These are phyloP conservation scores for Pseudoperonospora humuli DNA, from an alignment of 352 stramenopile species.

Conservation along the genomic window DNA sequence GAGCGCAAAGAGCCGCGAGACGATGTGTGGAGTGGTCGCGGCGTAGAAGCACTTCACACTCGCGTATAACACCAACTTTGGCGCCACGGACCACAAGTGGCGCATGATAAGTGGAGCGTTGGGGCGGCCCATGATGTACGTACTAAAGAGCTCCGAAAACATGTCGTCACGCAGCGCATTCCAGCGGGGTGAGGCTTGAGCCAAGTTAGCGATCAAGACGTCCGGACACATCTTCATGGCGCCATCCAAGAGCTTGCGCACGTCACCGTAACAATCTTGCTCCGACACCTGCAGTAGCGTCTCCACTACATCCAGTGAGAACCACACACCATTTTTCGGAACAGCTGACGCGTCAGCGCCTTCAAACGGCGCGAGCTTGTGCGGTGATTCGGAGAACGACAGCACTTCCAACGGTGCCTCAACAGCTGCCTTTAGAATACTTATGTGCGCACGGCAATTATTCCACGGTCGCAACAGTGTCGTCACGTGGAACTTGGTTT, in stretches of 20 bases:
- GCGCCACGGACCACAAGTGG: conserved; percentile 76
- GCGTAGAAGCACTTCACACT: conserved; percentile 86
- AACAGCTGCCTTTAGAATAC: conserved; percentile 68
- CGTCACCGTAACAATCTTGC: conserved; percentile 77
- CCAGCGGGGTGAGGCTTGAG: conserved; percentile 65
- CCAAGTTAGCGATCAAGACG: conserved; percentile 81
- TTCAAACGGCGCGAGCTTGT: conserved; percentile 80
- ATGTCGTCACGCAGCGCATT: conserved; percentile 79
- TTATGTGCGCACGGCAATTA: conserved; percentile 68
- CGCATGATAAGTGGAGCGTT: conserved; percentile 86
- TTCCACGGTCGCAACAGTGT: conserved; percentile 75
- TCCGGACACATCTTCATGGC: conserved; percentile 82
- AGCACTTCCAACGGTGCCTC: conserved; percentile 74
- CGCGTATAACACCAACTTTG: conserved; percentile 82
- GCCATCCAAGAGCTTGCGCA: conserved; percentile 67
- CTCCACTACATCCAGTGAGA: conserved; percentile 78
- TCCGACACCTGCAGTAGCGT: conserved; percentile 72
- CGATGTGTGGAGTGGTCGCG: conserved; percentile 67
- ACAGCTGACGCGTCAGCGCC: conserved; percentile 77
- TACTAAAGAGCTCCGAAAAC: conserved; percentile 82
- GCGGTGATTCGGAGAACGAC: conserved; percentile 69
- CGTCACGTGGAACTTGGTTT: conserved; percentile 70
- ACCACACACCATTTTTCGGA: conserved; percentile 83
- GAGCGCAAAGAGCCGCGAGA: conserved; percentile 73
- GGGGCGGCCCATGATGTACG: conserved; percentile 79